Conservation (phyloP, 805 yeast species). For the Priceomyces carsonii region DNA sequence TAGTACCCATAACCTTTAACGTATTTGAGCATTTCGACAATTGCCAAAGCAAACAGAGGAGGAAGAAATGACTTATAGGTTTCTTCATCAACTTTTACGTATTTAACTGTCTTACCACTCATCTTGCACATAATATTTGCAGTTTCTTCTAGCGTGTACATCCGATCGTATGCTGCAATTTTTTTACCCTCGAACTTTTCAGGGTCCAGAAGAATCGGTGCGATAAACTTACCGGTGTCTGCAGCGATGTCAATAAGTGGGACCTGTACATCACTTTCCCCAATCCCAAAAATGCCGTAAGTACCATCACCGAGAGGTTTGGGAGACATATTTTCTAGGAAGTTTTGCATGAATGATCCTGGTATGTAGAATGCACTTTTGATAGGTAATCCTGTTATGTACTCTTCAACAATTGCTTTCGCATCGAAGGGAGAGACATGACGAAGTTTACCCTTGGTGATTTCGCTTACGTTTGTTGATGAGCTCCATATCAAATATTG, state of each 20-base stretch:
- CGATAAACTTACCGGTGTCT: constrained; percentile 9
- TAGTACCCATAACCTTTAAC: constrained; percentile 3
- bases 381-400: constrained; percentile 6
- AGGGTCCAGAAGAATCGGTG: constrained; percentile 3
- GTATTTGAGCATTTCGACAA: constrained; percentile 2
- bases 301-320: constrained; percentile 2
- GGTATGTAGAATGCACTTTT: constrained; percentile 7
- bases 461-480: neutral
- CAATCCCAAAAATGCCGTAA: constrained; percentile 2
- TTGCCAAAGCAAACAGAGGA: neutral
- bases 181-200: constrained; percentile 6
- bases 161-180: neutral
- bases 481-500: constrained; percentile 8
- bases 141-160: constrained; percentile 1
- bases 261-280: constrained; percentile 1
- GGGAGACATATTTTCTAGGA: neutral
- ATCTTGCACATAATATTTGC: neutral
- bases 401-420: constrained; percentile 7
- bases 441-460: constrained; percentile 5
- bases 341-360: constrained; percentile 9
- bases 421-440: constrained; percentile 1
- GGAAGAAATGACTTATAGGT: neutral
- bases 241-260: constrained; percentile 6
- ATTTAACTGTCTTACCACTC: neutral
- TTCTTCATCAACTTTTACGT: neutral